phyloP scores from a whole-genome alignment of 495 filamentous ascomycete genomes.

The Penicilliopsis zonata region DNA sequence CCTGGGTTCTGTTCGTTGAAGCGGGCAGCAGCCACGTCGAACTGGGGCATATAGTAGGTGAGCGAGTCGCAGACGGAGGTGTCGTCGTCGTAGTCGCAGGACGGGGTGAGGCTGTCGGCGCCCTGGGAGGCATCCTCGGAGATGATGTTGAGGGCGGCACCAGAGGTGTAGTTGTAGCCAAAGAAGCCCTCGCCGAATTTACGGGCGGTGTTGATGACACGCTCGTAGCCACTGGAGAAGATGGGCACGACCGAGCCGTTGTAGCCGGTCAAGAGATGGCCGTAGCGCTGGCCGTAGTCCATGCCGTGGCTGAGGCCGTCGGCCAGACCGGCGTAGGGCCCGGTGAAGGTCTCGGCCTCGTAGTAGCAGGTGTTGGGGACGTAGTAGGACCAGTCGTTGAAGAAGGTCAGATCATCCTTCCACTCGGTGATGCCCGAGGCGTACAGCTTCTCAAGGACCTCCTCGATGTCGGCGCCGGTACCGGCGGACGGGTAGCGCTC shows the following conservation, averaged over 20 bases:
- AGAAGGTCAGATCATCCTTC: conserved; percentile 32
- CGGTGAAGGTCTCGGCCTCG: conserved; percentile 23
- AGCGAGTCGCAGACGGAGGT: conserved; percentile 3
- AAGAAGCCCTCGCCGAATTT: conserved; percentile 44
- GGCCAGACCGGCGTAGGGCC: conserved; percentile 37
- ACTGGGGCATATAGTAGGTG: conserved; percentile 4
- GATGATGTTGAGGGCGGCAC: conserved; percentile 30
- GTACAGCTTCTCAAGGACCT: conserved; percentile 9
- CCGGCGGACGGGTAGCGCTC: conserved; percentile 35
- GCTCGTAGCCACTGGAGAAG: conserved; percentile 34
- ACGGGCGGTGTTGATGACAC: conserved; percentile 40
- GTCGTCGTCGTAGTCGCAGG: conserved; percentile 8
- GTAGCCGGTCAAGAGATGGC: conserved; percentile 26
- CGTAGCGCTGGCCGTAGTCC: conserved; percentile 31
- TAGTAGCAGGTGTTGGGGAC: conserved; percentile 20
- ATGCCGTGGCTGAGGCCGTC: conserved; percentile 28
- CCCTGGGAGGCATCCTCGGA: conserved; percentile 31
- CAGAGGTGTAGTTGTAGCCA: conserved; percentile 26
- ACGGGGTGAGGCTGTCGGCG: conserved; percentile 40
- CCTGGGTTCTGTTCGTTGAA: conserved; percentile 14
- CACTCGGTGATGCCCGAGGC: conserved; percentile 6
- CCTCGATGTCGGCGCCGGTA: conserved; percentile 5
- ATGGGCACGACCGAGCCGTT: conserved; percentile 15
- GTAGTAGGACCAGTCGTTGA: conserved; percentile 39
- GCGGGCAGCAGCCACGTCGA: conserved; percentile 12